Evolutionary conservation across 1,139 yeast genomes (phyloP), one percentile per base, ranked within the genome.

Genomic region (Lodderomyces margitis): DNA sequence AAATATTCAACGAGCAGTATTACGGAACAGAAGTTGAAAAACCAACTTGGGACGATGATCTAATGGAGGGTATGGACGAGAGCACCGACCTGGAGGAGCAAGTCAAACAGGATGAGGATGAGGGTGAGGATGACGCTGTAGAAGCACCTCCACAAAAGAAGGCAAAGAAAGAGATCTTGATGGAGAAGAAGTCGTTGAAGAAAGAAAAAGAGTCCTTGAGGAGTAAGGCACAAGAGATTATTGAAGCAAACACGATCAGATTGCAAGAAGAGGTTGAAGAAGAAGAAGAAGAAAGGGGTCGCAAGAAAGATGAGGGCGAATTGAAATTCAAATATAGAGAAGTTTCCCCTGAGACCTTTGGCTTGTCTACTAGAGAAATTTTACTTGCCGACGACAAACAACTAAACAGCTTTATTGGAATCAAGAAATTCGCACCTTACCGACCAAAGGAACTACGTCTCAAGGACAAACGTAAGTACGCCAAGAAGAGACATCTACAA

Each of bases 261-360:
- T 59, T 82, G 35, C 76, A 80, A 23, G 87, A 83, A 46, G 83
- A 85, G 41, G 79, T 78, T 23, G 81, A 78, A 46, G 83, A 83
- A 51, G 87, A 81, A 55, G 39, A 38, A 19, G 25, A 39, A 24
- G 39, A 35, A 5, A 70, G 83, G 56, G 79, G 73, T 32, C 75
- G 84, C 19, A 66, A 66, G 12, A 64, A 62, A 2, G 39, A 41
- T 5, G 34, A n/a, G 9, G 74, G 65, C 20, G 75, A 68, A 15
- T 53, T 78, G 36, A 76, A 72, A 44, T 92, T 92, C 74, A 82
- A 81, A 55, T 94, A 94, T 61, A 78, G 98, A 54, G 96, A 89
- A 54, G 98, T 92, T 3, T 89, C 96, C 0, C 98, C 99, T 3
- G 98, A 94, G 56, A 68, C 91, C 9, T 94, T 80, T 65, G 98